Evolutionary conservation across 805 yeast species (phyloP).

Genomic region (Yamadazyma laniorum): DNA sequence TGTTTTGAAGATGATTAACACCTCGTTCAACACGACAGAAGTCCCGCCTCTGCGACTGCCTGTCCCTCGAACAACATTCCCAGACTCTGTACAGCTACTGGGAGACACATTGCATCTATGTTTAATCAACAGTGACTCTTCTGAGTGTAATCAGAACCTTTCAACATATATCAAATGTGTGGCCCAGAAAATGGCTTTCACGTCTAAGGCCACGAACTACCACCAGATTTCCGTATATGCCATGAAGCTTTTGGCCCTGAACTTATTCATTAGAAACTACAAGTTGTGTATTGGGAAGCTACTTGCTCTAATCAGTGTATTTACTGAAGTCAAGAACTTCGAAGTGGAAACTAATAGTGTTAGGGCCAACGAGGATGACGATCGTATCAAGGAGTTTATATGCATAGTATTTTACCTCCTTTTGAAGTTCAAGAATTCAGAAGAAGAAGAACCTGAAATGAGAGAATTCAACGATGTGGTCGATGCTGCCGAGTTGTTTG

Average conservation of each 20-base stretch:
- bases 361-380: conserved; percentile 5
- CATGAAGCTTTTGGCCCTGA: conserved; percentile 34
- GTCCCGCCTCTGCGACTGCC: background rate
- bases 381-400: conserved; percentile 30
- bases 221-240: conserved; percentile 34
- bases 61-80: conserved; percentile 3
- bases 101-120: conserved; percentile 4
- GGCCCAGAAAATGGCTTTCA: conserved; percentile 24
- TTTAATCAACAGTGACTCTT: conserved; percentile 36
- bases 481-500: conserved; percentile 18
- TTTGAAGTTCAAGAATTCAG: conserved; percentile 29
- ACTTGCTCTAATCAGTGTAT: conserved; percentile 29
- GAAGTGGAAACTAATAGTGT: conserved; percentile 3
- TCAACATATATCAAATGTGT: conserved; percentile 32
- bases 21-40: background rate
- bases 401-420: conserved; percentile 33
- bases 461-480: conserved; percentile 15
- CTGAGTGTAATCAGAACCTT: conserved; percentile 39
- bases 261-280: conserved; percentile 37
- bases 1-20: background rate
- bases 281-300: conserved; percentile 38
- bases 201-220: conserved; percentile 18
- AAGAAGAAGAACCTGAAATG: conserved; percentile 17
- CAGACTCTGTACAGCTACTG: conserved; percentile 11
- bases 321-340: conserved; percentile 18